Evolutionary conservation across 768 basidiomycete genomes (phyloP).

Genomic region (Suillus subalutaceus): DNA sequence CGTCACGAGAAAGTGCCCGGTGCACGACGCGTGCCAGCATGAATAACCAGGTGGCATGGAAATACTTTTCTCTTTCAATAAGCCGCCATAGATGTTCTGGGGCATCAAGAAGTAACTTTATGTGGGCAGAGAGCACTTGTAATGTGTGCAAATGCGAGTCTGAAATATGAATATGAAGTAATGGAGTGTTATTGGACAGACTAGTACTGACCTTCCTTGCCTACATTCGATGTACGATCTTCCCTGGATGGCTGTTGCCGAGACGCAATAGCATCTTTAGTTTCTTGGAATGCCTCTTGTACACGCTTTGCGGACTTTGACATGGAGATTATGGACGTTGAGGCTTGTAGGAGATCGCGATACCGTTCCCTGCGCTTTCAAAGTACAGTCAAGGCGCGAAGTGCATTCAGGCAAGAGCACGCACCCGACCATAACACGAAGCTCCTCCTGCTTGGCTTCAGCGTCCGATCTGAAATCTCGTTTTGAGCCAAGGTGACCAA

Average conservation of each 20-base stretch:
- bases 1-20: slow-evolving; percentile 65
- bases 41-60: slow-evolving; percentile 88
- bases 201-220: slow-evolving; percentile 46
- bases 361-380: slow-evolving; percentile 85
- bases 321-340: slow-evolving; percentile 81
- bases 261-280: slow-evolving; percentile 53
- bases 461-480: slow-evolving; percentile 63
- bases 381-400: slow-evolving; percentile 37
- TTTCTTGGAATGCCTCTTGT: slow-evolving; percentile 62
- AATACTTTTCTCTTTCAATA: slow-evolving; percentile 77
- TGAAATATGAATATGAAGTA: slow-evolving; percentile 26
- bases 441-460: slow-evolving; percentile 85
- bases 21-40: slow-evolving; percentile 85
- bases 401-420: slow-evolving; percentile 35
- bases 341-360: slow-evolving; percentile 84
- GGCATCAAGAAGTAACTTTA: slow-evolving; percentile 90
- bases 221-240: slow-evolving; percentile 38
- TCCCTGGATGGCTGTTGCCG: slow-evolving; percentile 49
- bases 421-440: slow-evolving; percentile 91
- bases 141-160: slow-evolving; percentile 70
- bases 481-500: slow-evolving; percentile 10
- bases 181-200: slow-evolving; percentile 7
- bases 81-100: slow-evolving; percentile 92
- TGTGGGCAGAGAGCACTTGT: slow-evolving; percentile 81
- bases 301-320: slow-evolving; percentile 69